Base-by-base conservation (phyloP, 2,329 filamentous ascomycete genomes). In the Hansfordia pulvinata region DNA sequence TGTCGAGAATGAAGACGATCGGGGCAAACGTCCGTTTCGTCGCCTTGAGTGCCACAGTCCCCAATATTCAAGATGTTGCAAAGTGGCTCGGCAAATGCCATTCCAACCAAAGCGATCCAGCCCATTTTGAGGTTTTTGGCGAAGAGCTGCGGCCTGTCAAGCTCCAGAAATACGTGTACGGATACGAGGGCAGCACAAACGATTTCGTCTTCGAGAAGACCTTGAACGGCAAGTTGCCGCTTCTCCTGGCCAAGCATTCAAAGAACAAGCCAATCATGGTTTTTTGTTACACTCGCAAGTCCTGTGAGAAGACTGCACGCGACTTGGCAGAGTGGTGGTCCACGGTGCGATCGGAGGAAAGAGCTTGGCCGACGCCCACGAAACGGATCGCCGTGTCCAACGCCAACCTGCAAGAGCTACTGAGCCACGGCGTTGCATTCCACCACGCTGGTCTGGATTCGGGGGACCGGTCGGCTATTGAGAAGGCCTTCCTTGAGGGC, bases 1-100 rank as follows among this genome's bases (percentile, higher is more conserved):
- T 92, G 0, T 88, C 82, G 10, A 74, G 83, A 7, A 92, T 90
- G 82, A 90, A 90, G 49, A 76, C 76, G 0, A 72, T 83, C 23
- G 75, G 76, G 9, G 71, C 74, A 1, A 67, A 77, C 42, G 72
- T 90, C 10, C 72, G 83, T 10, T 90, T 92, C 39, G 56, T 93
- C 16, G 82, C 83, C 2, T 52, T 92, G 23, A 88, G 82, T 44
- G 83, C 83, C 3, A 92, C 83, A 1, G 72, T 92, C 2, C 83
- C 83, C 2, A 92, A 92, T 38, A 77, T 80, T 0, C 61, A 75
- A 24, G 83, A 92, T 43, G 76, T 93, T 35, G 81, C 82, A 4
- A 60, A 60, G 2, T 93, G 83, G 84, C 57, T 93, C 1, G 83
- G 83, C 0, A 76, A 64, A 32, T 66, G 74, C 39, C 53, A 69